These are phyloP conservation scores for Zelonia costaricensis DNA, from an alignment of 208 protist species.

Conservation along the genomic window DNA sequence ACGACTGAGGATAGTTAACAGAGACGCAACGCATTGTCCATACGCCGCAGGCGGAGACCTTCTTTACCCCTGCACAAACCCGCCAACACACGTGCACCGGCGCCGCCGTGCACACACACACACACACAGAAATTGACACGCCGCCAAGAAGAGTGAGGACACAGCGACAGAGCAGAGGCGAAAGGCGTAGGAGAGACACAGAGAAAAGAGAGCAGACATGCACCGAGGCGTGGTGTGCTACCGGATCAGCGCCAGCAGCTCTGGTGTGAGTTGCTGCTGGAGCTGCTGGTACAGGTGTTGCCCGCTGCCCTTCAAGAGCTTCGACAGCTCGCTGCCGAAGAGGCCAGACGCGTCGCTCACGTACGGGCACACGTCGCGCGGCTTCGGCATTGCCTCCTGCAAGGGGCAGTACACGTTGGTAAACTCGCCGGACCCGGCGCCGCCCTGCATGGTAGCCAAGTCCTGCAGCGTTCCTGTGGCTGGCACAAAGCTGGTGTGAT, in stretches of 20 bases:
- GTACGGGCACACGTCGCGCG: conserved; percentile 66
- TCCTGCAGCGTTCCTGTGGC: conserved; percentile 34
- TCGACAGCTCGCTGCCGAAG: conserved; percentile 62
- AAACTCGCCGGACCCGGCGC: conserved; percentile 18
- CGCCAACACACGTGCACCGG: too few relatives aligned
- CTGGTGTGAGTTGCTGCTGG: conserved; percentile 36
- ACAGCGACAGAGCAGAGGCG: too few relatives aligned
- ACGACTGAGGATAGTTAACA: too few relatives aligned
- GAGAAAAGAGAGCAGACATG: not conserved
- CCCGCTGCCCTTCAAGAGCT: conserved; percentile 49
- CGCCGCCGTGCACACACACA: too few relatives aligned
- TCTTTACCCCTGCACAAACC: too few relatives aligned
- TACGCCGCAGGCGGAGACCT: too few relatives aligned
- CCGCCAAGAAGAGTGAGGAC: too few relatives aligned
- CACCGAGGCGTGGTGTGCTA: too few relatives aligned
- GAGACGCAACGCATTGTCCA: too few relatives aligned
- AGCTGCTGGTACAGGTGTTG: conserved; percentile 36
- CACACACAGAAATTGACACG: too few relatives aligned
- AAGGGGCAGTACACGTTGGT: conserved; percentile 82
- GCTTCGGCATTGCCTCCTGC: conserved; percentile 56
- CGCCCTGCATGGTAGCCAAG: conserved; percentile 24
- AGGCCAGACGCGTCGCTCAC: conserved; percentile 65
- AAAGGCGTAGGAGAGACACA: not conserved
- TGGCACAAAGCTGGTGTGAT: conserved; percentile 75
- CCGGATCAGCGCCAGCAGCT: conserved; percentile 56